Base-by-base conservation (phyloP, 805 yeast species). In the Kockiozyma suomiensis region DNA sequence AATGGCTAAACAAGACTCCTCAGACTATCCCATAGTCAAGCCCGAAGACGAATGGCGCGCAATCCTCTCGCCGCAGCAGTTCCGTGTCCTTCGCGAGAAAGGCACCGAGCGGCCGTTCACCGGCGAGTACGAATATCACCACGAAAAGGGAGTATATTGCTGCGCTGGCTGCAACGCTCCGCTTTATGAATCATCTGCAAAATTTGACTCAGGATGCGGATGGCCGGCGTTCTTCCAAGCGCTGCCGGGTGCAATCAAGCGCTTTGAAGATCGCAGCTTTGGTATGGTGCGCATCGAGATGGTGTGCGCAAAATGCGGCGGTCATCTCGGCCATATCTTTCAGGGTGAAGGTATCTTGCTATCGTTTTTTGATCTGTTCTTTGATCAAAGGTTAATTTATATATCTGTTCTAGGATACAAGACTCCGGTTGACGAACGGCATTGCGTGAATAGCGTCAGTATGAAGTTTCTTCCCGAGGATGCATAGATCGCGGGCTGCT, bases 211-310 rank as follows among this genome's bases (percentile, higher is more conserved):
- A 12, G 90, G 90, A 55, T 94, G 99, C 74, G 99, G 99, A 1
- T 94, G 99, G 99, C 99, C 99, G 0, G 92, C 97, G 0, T 94
- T 94, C 74, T 93, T 86, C 73, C 87, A 90, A 59, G 97, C 96
- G 0, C 77, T 89, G 41, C 96, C 96, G 0, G 92, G 91, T 0
- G 80, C 96, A 4, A 80, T 94, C 41, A 79, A 74, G 21, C 78
- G 86, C 12, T 74, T 81, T 59, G 79, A 77, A 19, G 99, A 94
- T 73, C 69, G 58, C 0, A 73, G 86, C 6, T 74, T 76, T 51
- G 98, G 98, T 0, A 91, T 87, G 94, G 78, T 76, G 13, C 80
- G 99, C 63, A 89, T 85, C 12, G 99, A 94, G 72, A 92, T 94
- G 86, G 79, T 87, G 64, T 94, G 99, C 72, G 77, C 85, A 12